A percentile compares a stretch with the other conserved stretches of the same genome.
Conservation (phyloP, 805 yeast genomes). For the Candida maltosa region DNA sequence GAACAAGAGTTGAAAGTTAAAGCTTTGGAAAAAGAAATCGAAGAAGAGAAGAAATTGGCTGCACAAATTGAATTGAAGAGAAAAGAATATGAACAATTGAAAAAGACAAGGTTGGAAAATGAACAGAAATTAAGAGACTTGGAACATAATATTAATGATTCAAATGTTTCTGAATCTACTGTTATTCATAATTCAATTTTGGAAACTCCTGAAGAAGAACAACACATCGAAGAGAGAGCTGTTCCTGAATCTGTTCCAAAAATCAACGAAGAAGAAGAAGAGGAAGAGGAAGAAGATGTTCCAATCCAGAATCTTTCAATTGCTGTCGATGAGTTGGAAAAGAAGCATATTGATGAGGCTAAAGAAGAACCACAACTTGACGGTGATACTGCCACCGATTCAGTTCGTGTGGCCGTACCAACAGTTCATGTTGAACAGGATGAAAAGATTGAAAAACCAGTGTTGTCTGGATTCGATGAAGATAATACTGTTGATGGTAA, state of each 20-base stretch:
- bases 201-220: background rate
- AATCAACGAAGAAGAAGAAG: conserved; percentile 8
- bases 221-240: background rate
- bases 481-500: background rate
- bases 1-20: conserved; percentile 25
- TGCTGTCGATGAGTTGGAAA: conserved; percentile 22
- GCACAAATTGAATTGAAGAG: conserved; percentile 36
- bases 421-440: conserved; percentile 2
- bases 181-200: background rate
- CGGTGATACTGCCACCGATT: background rate
- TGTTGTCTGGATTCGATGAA: conserved; percentile 4
- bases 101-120: conserved; percentile 16
- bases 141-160: conserved; percentile 7
- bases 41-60: conserved; percentile 35
- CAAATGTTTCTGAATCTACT: conserved; percentile 3
- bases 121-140: conserved; percentile 20
- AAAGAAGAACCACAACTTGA: background rate
- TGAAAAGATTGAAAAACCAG: conserved; percentile 3
- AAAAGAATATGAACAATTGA: conserved; percentile 32
- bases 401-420: conserved; percentile 3
- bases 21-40: conserved; percentile 32
- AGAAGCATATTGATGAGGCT: conserved; percentile 6
- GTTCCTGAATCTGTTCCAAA: background rate
- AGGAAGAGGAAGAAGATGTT: conserved; percentile 17
- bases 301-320: conserved; percentile 15